These are phyloP conservation scores for Balansia obtecta DNA, from an alignment of 2,329 filamentous ascomycete genomes.

Conservation along the genomic window DNA sequence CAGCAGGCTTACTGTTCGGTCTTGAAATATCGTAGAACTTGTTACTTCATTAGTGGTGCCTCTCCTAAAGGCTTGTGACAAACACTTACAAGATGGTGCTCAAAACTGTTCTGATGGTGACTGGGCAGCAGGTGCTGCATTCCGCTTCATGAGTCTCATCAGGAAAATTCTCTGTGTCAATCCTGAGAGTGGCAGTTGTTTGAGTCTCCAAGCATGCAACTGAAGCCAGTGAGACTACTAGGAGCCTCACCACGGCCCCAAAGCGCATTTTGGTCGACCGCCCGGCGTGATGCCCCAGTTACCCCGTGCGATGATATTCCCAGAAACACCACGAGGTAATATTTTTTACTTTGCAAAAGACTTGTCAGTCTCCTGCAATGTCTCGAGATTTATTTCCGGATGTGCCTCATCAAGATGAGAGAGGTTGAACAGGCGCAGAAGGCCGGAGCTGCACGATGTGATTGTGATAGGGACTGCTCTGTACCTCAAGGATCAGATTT, in stretches of 20 bases:
- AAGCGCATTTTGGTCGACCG: conserved; percentile 1
- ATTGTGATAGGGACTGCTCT: neutral
- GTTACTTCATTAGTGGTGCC: neutral
- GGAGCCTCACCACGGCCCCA: neutral
- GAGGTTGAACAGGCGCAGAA: too few relatives aligned
- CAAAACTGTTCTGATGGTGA: conserved; percentile 3
- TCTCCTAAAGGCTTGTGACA: too few relatives aligned
- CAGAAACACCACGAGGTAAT: neutral
- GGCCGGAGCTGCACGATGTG: too few relatives aligned
- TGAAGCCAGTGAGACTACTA: neutral
- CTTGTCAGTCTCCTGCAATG: neutral
- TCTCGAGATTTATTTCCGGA: neutral
- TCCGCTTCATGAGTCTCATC: neutral
- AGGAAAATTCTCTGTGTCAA: conserved; percentile 1
- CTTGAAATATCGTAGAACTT: conserved; percentile 5
- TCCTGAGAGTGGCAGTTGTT: neutral
- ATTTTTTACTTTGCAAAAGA: neutral
- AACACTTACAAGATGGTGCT: conserved; percentile 4
- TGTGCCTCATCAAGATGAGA: neutral
- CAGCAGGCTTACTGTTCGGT: conserved; percentile 4
- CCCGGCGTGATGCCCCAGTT: neutral
- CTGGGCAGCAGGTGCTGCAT: conserved; percentile 4
- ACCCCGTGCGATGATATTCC: neutral
- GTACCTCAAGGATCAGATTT: neutral
- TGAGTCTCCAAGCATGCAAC: neutral